Base-by-base conservation (phyloP, 306 rosid genomes). In the Acacia crassicarpa region DNA sequence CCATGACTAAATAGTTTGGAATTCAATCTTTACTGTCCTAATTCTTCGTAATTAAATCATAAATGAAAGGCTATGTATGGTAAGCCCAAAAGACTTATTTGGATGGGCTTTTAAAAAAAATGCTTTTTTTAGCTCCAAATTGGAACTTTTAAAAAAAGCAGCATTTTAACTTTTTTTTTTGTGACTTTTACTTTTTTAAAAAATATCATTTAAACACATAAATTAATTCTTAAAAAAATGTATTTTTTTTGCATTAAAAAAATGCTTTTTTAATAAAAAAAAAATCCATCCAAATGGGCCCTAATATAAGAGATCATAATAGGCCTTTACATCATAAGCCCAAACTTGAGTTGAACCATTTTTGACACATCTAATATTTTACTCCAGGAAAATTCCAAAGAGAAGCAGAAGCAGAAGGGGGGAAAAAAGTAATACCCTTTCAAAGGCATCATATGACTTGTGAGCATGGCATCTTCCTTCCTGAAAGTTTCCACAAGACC, bases 381-480 rank as follows among this genome's bases (percentile, higher is more conserved):
- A 20, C 30, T 40, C 17, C 49, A 8, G 22, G 23, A 51, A 33
- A 56, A 32, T 63, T 71, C 25, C 11, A 38, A 15, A 15, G 67
- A 70, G 45, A 51, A 41, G 63, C 53, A 40, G 83, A 69, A 68
- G 77, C 30, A 17, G 78, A 43, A 45, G 58, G 32, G 12, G 4
- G 16, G 63, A 0, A 3, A n/a, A 11, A 22, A 6, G 58, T 2
- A 59, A 76, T 89, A 95, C 99, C 96, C 74, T 91, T 85, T 92
- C 62, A 74, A 95, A 95, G 65, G 94, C 93, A 74, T 95, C 92
- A 69, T 93, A 95, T 22, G 99, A 93, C 30, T 89, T 85, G 87
- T 95, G 97, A 17, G 99, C 98, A 54, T 93, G 99, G 82, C 99
- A 95, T 59, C 75, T 85, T 83, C 99, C 99, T 83, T 95, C 94